Percentiles rank a stretch among this genome's conserved stretches.
These are phyloP conservation scores for Leishmania aethiopica DNA, from an alignment of 208 protist species.

Conservation along the genomic window DNA sequence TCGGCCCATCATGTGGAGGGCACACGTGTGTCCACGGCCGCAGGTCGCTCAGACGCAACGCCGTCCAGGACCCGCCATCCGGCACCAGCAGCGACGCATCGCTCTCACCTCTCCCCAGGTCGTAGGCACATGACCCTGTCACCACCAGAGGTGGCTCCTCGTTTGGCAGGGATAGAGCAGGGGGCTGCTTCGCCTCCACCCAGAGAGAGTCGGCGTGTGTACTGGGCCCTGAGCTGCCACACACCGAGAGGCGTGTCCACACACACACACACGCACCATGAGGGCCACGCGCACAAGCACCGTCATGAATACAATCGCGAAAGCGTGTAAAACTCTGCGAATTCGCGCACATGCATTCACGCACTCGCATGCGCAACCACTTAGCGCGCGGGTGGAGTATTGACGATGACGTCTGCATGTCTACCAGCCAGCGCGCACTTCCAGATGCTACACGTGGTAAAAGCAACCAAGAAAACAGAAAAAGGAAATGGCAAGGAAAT, in stretches of 20 bases:
- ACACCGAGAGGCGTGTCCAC: no score
- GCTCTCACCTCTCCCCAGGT: neutral
- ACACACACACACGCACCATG: no score
- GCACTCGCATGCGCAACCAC: neutral
- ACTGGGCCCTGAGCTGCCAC: neutral
- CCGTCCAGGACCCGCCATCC: no score
- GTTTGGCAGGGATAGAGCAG: neutral
- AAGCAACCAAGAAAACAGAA: neutral
- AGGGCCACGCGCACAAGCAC: neutral
- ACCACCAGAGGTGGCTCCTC: no score
- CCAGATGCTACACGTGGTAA: neutral
- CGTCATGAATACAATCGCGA: no score
- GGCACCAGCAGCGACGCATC: neutral
- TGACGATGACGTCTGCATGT: neutral
- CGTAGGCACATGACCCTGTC: no score
- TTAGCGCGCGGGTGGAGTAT: neutral
- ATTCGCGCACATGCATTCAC: neutral
- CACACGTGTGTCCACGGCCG: neutral
- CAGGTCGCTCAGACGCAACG: neutral
- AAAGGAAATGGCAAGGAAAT: neutral
- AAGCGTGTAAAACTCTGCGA: no score
- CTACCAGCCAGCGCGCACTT: no score
- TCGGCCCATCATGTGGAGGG: neutral
- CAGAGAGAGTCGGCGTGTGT: no score
- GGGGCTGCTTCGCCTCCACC: no score